These are phyloP conservation scores for Urochloa ruziziensis DNA, from an alignment of 176 grass and related monocot species.

Conservation along the genomic window DNA sequence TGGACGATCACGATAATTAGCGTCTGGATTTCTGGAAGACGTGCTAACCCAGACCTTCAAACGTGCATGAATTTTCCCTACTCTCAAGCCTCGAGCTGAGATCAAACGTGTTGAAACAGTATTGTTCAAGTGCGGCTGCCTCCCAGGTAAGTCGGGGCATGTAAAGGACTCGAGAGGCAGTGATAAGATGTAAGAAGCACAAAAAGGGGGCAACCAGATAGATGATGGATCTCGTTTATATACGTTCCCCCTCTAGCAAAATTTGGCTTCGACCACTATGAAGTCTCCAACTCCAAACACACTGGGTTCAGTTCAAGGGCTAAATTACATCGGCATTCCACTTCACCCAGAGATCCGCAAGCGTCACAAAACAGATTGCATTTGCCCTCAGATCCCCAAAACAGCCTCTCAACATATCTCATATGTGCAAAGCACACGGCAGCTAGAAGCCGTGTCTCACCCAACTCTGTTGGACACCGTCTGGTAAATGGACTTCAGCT, in stretches of 20 bases:
- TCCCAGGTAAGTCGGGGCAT: too few relatives aligned
- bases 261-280: not conserved
- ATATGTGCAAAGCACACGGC: not conserved
- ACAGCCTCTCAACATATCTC: slow-evolving; percentile 10
- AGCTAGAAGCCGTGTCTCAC: slow-evolving; percentile 33
- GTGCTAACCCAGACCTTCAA: too few relatives aligned
- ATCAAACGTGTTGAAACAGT: too few relatives aligned
- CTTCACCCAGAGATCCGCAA: too few relatives aligned
- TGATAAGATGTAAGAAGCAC: too few relatives aligned
- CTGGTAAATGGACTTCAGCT: slow-evolving; percentile 77
- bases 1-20: too few relatives aligned
- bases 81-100: too few relatives aligned
- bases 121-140: too few relatives aligned
- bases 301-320: not conserved
- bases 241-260: not conserved
- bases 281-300: not conserved
- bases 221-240: not conserved
- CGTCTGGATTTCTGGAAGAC: too few relatives aligned
- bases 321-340: not conserved
- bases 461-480: slow-evolving; percentile 82
- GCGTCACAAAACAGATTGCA: not conserved
- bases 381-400: slow-evolving; percentile 28
- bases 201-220: not conserved
- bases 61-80: too few relatives aligned
- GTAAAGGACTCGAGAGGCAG: not conserved